These are phyloP conservation scores for Phaeosphaeriaceae sp. DNA, from an alignment of 2,329 filamentous ascomycete species.

Conservation along the genomic window DNA sequence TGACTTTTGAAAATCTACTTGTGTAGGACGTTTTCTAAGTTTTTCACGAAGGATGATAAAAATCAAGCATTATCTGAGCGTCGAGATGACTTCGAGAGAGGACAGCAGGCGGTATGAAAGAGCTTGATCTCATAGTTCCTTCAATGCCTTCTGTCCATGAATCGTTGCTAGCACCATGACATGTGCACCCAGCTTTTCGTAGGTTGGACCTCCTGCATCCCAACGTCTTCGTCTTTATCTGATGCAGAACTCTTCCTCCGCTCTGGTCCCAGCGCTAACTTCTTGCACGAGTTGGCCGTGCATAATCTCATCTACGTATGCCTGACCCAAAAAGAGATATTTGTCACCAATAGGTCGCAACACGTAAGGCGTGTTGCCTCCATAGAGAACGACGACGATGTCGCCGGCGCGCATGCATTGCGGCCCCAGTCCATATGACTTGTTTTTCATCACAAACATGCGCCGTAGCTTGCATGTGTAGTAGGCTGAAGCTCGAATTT, in stretches of 20 bases:
- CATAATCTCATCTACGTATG: slow-evolving; percentile 11
- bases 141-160: too few relatives aligned
- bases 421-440: slow-evolving; percentile 7
- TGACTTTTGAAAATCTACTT: too few relatives aligned
- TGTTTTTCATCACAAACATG: slow-evolving; percentile 1
- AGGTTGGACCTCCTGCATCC: too few relatives aligned
- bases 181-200: too few relatives aligned
- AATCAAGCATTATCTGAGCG: too few relatives aligned
- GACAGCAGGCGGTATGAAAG: too few relatives aligned
- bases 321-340: slow-evolving; percentile 9
- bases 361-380: slow-evolving; percentile 1
- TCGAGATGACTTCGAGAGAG: too few relatives aligned
- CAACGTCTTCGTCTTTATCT: too few relatives aligned
- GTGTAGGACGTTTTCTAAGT: too few relatives aligned
- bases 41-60: too few relatives aligned
- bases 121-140: too few relatives aligned
- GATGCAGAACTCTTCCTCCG: slow-evolving; percentile 8
- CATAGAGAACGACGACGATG: slow-evolving; percentile 11
- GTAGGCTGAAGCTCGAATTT: neutral
- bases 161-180: too few relatives aligned
- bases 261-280: neutral
- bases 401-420: slow-evolving; percentile 10
- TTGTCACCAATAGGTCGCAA: neutral
- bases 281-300: slow-evolving; percentile 1
- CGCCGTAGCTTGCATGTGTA: neutral